These are phyloP conservation scores for Lentinula aciculospora DNA, from an alignment of 768 basidiomycete species.

Conservation along the genomic window DNA sequence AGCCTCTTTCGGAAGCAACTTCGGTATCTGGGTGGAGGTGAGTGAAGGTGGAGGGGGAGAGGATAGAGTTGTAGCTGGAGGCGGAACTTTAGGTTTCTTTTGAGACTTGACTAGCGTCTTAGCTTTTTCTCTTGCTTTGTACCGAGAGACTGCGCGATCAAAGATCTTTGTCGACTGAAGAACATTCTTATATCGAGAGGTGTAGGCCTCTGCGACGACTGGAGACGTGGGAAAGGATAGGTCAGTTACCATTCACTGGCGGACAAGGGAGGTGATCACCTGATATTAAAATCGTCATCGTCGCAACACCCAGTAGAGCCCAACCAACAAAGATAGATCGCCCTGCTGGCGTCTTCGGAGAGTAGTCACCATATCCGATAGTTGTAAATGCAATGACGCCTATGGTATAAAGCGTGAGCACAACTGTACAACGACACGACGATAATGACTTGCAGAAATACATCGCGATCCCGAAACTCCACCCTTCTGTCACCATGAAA, in stretches of 20 bases:
- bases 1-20: no score
- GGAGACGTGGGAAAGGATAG: background rate
- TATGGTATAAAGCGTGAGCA: conserved; percentile 17
- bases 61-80: background rate
- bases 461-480: conserved; percentile 56
- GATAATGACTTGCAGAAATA: conserved; percentile 59
- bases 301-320: conserved; percentile 71
- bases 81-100: background rate
- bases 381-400: conserved; percentile 72
- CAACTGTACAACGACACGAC: background rate
- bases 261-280: conserved; percentile 31
- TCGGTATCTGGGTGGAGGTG: background rate
- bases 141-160: conserved; percentile 38
- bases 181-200: conserved; percentile 55
- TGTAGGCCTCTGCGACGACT: conserved; percentile 67
- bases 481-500: conserved; percentile 64
- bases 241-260: background rate
- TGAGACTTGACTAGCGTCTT: conserved; percentile 2
- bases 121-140: conserved; percentile 18
- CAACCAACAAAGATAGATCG: conserved; percentile 74
- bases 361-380: conserved; percentile 61
- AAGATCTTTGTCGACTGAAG: conserved; percentile 39
- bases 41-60: background rate
- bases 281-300: conserved; percentile 72
- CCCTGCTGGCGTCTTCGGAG: conserved; percentile 61